These are phyloP conservation scores for Coemansia sp. DNA, from an alignment of 192 early-diverging fungal species.

Conservation along the genomic window DNA sequence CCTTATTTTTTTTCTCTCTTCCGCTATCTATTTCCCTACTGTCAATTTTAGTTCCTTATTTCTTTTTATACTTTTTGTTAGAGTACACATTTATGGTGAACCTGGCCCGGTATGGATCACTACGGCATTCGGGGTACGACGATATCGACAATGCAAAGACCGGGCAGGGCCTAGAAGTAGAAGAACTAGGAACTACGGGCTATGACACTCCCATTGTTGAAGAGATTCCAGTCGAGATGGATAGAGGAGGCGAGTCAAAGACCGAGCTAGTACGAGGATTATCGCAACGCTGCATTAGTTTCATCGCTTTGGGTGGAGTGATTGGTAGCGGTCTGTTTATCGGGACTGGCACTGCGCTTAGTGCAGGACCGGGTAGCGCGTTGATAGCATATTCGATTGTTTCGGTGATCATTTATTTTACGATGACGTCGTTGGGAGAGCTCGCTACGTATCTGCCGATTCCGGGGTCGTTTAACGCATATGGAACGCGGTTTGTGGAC, in stretches of 20 bases:
- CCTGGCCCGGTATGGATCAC: conserved; percentile 11
- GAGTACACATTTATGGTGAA: conserved; percentile 8
- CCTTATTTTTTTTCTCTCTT: neutral
- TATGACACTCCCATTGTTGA: neutral
- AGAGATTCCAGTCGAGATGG: neutral
- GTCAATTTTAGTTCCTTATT: neutral
- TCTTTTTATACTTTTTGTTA: neutral
- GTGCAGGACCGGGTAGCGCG: conserved; percentile 72
- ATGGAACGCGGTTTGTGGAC: conserved; percentile 74
- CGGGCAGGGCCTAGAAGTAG: conserved; percentile 1
- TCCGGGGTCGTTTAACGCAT: conserved; percentile 74
- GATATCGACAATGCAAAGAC: conserved; percentile 4
- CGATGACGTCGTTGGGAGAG: conserved; percentile 77
- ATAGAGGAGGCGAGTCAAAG: neutral
- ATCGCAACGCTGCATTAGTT: conserved; percentile 56
- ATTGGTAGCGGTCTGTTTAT: conserved; percentile 81
- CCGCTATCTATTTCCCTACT: neutral
- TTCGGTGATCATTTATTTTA: conserved; percentile 65
- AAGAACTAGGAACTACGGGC: neutral
- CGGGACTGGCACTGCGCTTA: conserved; percentile 71
- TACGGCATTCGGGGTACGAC: conserved; percentile 13
- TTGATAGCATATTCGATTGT: conserved; percentile 70
- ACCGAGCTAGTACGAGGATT: conserved; percentile 12
- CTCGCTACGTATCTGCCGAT: conserved; percentile 77
- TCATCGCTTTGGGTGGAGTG: conserved; percentile 72